phyloP scores from a whole-genome alignment of 129 eudicot genomes.

The Lactuca sativa region DNA sequence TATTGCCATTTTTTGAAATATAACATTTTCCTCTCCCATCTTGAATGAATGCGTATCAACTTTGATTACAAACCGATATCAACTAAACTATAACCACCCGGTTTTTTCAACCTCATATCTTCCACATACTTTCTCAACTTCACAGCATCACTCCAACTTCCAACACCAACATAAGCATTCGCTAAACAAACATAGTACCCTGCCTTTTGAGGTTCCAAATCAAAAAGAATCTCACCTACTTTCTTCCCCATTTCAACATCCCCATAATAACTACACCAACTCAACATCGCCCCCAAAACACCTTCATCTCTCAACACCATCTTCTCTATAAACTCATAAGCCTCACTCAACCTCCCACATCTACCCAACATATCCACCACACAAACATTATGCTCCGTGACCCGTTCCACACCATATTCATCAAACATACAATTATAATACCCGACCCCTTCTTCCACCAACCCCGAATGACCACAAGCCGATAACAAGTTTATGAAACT shows the following conservation, averaged over 20 bases:
- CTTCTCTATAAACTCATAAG: constrained; percentile 44
- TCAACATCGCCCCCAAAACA: constrained; percentile 71
- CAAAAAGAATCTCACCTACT: constrained; percentile 51
- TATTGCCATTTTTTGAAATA: too few species aligned
- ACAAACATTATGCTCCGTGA: constrained; percentile 61
- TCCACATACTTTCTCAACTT: constrained; percentile 42
- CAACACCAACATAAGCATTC: constrained; percentile 57
- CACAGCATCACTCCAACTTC: constrained; percentile 73
- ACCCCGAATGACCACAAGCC: constrained; percentile 65
- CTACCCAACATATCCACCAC: constrained; percentile 66
- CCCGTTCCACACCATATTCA: constrained; percentile 40
- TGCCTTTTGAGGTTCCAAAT: constrained; percentile 53
- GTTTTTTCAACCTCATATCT: constrained; percentile 44
- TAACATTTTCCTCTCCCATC: too few species aligned
- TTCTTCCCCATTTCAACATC: constrained; percentile 64
- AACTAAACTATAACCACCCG: constrained; percentile 49
- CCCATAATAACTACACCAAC: constrained; percentile 66
- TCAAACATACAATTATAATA: constrained; percentile 44
- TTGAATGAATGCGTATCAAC: background rate
- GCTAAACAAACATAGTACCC: constrained; percentile 61
- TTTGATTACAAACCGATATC: constrained; percentile 39
- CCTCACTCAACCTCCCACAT: constrained; percentile 52
- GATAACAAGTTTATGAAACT: constrained; percentile 60
- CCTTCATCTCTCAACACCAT: constrained; percentile 42
- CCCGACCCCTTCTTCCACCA: constrained; percentile 43